Evolutionary conservation across 768 basidiomycete genomes (phyloP).

Genomic region (Pulveroboletus sp.): DNA sequence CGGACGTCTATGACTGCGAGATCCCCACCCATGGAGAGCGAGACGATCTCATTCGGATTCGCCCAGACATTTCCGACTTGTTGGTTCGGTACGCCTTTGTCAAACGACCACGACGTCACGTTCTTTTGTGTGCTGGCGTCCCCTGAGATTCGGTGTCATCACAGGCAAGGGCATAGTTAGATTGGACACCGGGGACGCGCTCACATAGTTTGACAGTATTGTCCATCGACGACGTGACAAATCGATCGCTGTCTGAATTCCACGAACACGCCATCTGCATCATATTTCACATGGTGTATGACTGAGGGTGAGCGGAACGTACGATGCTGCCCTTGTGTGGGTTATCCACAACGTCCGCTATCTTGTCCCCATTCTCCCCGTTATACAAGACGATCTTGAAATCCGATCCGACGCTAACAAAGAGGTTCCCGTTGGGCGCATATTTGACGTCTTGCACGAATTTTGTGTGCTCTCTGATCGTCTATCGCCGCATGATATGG

Average conservation of each 20-base stretch:
- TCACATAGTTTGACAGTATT: slow-evolving; percentile 83
- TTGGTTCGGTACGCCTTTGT: slow-evolving; percentile 70
- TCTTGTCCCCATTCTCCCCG: slow-evolving; percentile 79
- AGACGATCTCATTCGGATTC: slow-evolving; percentile 65
- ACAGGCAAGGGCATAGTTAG: neutral
- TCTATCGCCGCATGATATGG: slow-evolving; percentile 37
- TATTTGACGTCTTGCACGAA: slow-evolving; percentile 91
- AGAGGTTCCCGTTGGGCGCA: slow-evolving; percentile 74
- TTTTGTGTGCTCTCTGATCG: slow-evolving; percentile 83
- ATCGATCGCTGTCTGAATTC: slow-evolving; percentile 66
- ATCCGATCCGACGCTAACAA: slow-evolving; percentile 89
- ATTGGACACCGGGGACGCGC: neutral
- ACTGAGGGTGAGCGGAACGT: slow-evolving; percentile 28
- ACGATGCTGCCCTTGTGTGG: slow-evolving; percentile 77
- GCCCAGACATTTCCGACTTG: slow-evolving; percentile 90
- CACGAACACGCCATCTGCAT: slow-evolving; percentile 71
- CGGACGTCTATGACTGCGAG: slow-evolving; percentile 82
- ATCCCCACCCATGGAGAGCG: slow-evolving; percentile 77
- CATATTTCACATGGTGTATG: neutral
- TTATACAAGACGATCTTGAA: slow-evolving; percentile 85
- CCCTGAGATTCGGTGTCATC: slow-evolving; percentile 45
- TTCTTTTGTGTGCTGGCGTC: slow-evolving; percentile 72
- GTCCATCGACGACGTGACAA: slow-evolving; percentile 85
- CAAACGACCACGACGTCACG: slow-evolving; percentile 65
- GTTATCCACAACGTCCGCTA: slow-evolving; percentile 62